These are phyloP conservation scores for Trichoderma parareesei DNA, from an alignment of 495 filamentous ascomycete genomes.

Conservation along the genomic window DNA sequence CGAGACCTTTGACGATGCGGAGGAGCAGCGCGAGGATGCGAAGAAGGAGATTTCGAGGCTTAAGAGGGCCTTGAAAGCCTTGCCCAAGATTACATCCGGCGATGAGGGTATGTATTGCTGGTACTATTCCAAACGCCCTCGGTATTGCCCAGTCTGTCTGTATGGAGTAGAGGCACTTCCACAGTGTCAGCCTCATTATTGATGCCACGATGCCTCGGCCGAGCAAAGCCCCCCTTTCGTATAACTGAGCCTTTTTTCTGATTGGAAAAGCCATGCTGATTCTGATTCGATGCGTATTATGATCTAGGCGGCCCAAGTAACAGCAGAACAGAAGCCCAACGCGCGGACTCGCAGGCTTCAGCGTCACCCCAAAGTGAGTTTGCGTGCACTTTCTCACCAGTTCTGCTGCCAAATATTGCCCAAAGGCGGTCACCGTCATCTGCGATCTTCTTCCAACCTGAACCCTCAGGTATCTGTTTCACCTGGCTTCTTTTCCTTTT, in stretches of 20 bases:
- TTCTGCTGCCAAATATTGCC: neutral
- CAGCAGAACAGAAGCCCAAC: no score
- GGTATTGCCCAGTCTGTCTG: neutral
- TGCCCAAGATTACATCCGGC: neutral
- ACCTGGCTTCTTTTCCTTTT: neutral
- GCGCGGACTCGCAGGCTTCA: neutral
- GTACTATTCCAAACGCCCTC: neutral
- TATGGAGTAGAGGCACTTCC: no score
- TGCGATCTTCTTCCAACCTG: neutral
- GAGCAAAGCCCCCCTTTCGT: no score
- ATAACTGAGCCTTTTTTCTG: no score
- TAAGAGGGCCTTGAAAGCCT: neutral
- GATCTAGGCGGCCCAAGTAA: neutral
- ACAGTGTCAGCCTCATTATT: no score
- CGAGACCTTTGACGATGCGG: constrained; percentile 15
- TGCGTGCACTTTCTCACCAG: neutral
- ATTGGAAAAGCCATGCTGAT: no score
- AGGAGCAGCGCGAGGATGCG: constrained; percentile 11
- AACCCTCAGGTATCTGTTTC: neutral
- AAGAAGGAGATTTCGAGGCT: constrained; percentile 2
- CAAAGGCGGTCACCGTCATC: neutral
- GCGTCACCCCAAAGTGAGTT: neutral
- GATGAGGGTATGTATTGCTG: neutral
- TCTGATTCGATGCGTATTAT: neutral
- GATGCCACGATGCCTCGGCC: no score